A percentile compares a stretch with the other conserved stretches of the same genome.
These are phyloP conservation scores for Pichiaceae sp. DNA, from an alignment of 1,139 yeast genomes.

Conservation along the genomic window DNA sequence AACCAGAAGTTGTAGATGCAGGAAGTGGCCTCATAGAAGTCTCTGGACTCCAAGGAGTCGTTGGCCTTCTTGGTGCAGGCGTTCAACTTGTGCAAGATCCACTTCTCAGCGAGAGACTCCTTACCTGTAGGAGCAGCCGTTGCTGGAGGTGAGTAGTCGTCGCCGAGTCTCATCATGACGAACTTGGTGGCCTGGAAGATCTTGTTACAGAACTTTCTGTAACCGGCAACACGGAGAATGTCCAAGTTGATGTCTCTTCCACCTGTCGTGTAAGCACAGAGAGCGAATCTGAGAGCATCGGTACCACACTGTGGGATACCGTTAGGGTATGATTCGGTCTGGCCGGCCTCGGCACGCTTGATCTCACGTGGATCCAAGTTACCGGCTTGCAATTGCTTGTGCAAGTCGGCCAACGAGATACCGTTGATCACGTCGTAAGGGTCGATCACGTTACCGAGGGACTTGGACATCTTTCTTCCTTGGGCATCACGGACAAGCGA, in stretches of 20 bases:
- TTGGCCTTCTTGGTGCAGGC: slow-evolving; percentile 59
- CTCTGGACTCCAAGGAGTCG: slow-evolving; percentile 69
- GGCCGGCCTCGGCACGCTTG: slow-evolving; percentile 83
- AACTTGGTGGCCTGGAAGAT: slow-evolving; percentile 98
- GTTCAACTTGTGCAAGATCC: slow-evolving; percentile 88
- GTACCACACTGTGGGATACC: slow-evolving; percentile 99
- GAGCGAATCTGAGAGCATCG: slow-evolving; percentile 94
- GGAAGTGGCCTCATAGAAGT: slow-evolving; percentile 81
- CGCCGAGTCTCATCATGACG: slow-evolving; percentile 88
- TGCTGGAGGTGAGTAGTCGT: slow-evolving; percentile 76
- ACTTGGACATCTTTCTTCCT: slow-evolving; percentile 98
- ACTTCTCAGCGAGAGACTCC: slow-evolving; percentile 88
- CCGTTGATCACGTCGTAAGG: slow-evolving; percentile 92
- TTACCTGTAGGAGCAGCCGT: slow-evolving; percentile 56
- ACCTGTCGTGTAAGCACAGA: slow-evolving; percentile 98
- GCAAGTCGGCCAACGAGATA: slow-evolving; percentile 70
- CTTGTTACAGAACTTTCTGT: slow-evolving; percentile 98
- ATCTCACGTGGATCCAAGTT: slow-evolving; percentile 88
- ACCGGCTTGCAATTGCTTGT: slow-evolving; percentile 69
- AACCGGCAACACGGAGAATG: slow-evolving; percentile 95
- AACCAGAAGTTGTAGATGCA: slow-evolving; percentile 91
- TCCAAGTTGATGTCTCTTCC: slow-evolving; percentile 97
- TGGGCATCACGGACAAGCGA: slow-evolving; percentile 98
- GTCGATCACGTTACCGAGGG: slow-evolving; percentile 92
- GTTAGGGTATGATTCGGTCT: slow-evolving; percentile 81